Evolutionary conservation across 345 rosid genomes (phyloP), one percentile per base, ranked within the genome.

Genomic region (Gossypium sturtianum): DNA sequence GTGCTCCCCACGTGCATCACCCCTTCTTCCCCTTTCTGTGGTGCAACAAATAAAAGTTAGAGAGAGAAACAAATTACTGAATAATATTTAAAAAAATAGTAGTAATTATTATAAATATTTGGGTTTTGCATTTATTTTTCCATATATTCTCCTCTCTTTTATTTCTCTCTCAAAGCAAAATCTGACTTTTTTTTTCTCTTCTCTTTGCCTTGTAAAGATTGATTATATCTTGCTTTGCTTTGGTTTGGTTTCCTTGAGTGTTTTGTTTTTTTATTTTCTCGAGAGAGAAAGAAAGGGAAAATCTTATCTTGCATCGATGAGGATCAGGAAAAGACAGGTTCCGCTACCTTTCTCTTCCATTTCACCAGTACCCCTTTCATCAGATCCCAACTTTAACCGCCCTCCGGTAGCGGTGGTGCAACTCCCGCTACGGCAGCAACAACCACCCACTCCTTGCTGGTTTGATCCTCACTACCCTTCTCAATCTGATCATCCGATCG

Each of bases 281-380:
- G 63, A 47, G 27, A n/a, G 61, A 73, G 68, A 47, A 9, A 5
- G 4, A 52, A 45, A 13, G 53, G 10, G 51, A 17, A 25, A 58
- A 23, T 53, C 41, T 65, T 51, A 34, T 70, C 76, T 74, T 76
- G 73, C 76, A 75, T 75, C 80, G 76, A 95, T 95, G 99, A 95
- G 99, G 88, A 95, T 95, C 91, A 87, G 99, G 74, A 91, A 93
- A 74, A 87, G 98, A 78, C 86, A 83, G 80, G 87, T 78, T 17
- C 96, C 90, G 43, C 84, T 91, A 23, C 90, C 98, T 45, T 86
- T 92, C 20, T 88, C 97, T 3, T 86, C 94, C 59, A 87, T 90
- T 10, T 88, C 92, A 38, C 98, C 97, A 38, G 82, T 89, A 8
- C 92, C 92, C 70, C 80, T 90, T 63, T 85, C 94, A 87, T 88